A percentile compares a stretch with the other conserved stretches of the same genome.
These are phyloP conservation scores for Abrus pulchellus DNA, from an alignment of 306 rosid genomes.

Conservation along the genomic window DNA sequence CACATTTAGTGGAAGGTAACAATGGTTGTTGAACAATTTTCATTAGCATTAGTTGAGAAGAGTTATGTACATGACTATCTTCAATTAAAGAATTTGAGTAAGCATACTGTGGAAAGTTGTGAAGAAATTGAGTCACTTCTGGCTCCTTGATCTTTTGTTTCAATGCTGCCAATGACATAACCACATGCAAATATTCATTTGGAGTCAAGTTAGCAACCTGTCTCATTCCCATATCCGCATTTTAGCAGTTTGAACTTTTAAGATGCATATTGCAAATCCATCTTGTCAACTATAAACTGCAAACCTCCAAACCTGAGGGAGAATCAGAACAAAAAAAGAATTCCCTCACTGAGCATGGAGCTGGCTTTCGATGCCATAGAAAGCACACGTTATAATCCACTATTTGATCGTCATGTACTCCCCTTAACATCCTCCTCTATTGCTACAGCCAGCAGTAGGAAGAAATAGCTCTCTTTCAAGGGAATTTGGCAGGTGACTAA, in stretches of 20 bases:
- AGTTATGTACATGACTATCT: slow-evolving; percentile 48
- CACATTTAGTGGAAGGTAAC: slow-evolving; percentile 38
- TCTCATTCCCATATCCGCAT: slow-evolving; percentile 1
- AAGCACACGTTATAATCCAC: slow-evolving; percentile 4
- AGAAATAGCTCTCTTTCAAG: slow-evolving; percentile 57
- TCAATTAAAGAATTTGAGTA: slow-evolving; percentile 53
- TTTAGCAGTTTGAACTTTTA: slow-evolving; percentile 10
- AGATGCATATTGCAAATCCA: slow-evolving; percentile 32
- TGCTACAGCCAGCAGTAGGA: slow-evolving; percentile 69
- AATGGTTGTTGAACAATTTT: slow-evolving; percentile 40
- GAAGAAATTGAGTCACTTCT: slow-evolving; percentile 38
- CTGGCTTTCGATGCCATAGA: background rate
- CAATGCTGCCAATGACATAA: slow-evolving; percentile 35
- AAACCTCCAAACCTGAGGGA: slow-evolving; percentile 38
- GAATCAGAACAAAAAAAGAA: slow-evolving; percentile 20
- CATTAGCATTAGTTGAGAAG: slow-evolving; percentile 39
- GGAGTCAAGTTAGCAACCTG: slow-evolving; percentile 35
- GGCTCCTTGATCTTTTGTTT: slow-evolving; percentile 42
- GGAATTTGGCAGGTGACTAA: slow-evolving; percentile 58
- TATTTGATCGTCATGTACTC: slow-evolving; percentile 34
- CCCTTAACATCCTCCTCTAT: slow-evolving; percentile 20
- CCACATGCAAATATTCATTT: slow-evolving; percentile 23
- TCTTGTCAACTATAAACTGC: slow-evolving; percentile 1
- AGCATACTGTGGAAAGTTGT: slow-evolving; percentile 35
- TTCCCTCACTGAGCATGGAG: slow-evolving; percentile 33